Evolutionary conservation across 495 filamentous ascomycete species (phyloP), one percentile per base, ranked within the genome.

Genomic region (Penicillium coprophilum): DNA sequence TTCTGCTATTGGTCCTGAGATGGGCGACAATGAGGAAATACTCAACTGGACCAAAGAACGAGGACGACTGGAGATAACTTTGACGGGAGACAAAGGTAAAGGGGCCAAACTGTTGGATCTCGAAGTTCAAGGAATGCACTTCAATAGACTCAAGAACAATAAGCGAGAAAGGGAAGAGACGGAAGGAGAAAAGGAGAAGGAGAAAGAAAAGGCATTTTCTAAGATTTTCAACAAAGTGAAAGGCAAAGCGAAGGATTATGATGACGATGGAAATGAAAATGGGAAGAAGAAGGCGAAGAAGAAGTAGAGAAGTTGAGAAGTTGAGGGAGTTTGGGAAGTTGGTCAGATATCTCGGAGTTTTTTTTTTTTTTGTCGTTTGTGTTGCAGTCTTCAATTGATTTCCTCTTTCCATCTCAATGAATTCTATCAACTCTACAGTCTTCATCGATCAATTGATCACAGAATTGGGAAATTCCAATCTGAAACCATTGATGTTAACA

Each of bases 401-500:
- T 0, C 15, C 20, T 23, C 40, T 43, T 21, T 12, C 17, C 10
- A 32, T 30, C 38, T 23, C 46, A 20, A 50, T 50, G 48, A 24
- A 50, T 58, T 43, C 50, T 10, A 13, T 27, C 2, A 27, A 24
- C 5, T 27, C n/a, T 38, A 17, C 56, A 17, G 50, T 39, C 24
- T 75, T 77, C 46, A 41, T 77, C 12, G 67, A 77, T 30, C 52
- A 46, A 30, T 49, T 76, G 7, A 64, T 74, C 20, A 53, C 46
- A 8, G 52, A 70, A 30, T 47, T 75, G 34, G 43, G 58, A 21
- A 55, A 71, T 15, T 28, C 63, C 20, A 57, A 59, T 47, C 55
- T 67, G 2, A 80, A 77, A 55, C 68, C 75, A 28, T 43, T 80
- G 17, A 63, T 85, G 54, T 58, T 82, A 28, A 80, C 80, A 10